Evolutionary conservation across 306 rosid species (phyloP).

Genomic region (Pueraria montana): DNA sequence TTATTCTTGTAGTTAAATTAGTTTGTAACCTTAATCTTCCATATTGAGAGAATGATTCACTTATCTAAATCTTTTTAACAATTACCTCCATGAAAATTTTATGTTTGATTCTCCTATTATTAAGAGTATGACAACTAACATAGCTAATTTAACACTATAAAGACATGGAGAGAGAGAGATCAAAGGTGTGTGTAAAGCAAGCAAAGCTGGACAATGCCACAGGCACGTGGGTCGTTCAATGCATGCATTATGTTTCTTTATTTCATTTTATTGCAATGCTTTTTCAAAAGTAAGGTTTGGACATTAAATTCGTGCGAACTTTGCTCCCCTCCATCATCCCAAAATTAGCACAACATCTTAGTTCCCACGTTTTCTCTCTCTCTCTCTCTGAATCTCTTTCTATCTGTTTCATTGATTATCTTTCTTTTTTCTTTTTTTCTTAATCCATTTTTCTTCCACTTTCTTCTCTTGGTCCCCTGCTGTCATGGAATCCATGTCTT

Average conservation of each 20-base stretch:
- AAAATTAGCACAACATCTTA: conserved; percentile 59
- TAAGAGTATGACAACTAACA: not conserved
- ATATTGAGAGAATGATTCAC: not conserved
- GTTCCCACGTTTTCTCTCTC: conserved; percentile 58
- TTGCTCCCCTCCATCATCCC: conserved; percentile 93
- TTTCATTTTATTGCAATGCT: not conserved
- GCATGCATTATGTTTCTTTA: conserved; percentile 35
- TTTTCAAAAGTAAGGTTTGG: conserved; percentile 47
- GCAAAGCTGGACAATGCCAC: not conserved
- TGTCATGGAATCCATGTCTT: conserved; percentile 59
- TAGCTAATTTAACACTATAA: not conserved
- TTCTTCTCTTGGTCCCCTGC: conserved; percentile 33
- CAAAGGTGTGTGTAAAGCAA: not conserved
- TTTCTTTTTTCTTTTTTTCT: conserved; percentile 22
- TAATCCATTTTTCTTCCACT: conserved; percentile 15
- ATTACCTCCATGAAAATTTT: not conserved
- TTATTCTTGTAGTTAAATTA: too few relatives aligned
- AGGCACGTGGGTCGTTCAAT: conserved; percentile 25
- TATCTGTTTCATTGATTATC: conserved; percentile 30
- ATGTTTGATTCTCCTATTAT: not conserved
- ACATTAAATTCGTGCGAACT: conserved; percentile 67
- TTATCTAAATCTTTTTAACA: not conserved
- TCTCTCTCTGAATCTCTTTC: not conserved
- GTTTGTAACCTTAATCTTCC: not conserved
- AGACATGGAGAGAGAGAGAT: not conserved